Evolutionary conservation across 768 basidiomycete species (phyloP).

Genomic region (Podaxis sp.): DNA sequence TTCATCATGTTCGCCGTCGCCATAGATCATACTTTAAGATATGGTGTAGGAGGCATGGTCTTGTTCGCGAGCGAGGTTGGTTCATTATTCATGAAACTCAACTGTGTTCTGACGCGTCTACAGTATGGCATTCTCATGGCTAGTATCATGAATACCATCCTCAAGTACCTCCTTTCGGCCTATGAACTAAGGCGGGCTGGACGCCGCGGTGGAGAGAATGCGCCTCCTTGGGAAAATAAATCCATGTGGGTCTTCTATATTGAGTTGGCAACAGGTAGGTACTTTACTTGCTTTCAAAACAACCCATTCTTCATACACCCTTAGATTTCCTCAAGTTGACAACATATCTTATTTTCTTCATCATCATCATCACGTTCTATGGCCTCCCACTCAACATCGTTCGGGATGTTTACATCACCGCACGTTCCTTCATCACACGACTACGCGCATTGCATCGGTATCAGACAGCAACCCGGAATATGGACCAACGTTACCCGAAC

Average conservation of each 20-base stretch:
- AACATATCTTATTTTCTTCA: constrained; percentile 92
- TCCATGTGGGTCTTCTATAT: constrained; percentile 97
- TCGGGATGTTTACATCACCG: constrained; percentile 94
- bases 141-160: constrained; percentile 70
- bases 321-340: constrained; percentile 91
- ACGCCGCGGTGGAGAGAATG: constrained; percentile 75
- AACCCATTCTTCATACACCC: constrained; percentile 11
- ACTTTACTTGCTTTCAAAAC: background rate
- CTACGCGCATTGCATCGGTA: constrained; percentile 89
- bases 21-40: constrained; percentile 72
- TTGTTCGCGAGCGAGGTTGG: constrained; percentile 92
- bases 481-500: constrained; percentile 94
- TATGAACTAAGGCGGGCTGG: constrained; percentile 82
- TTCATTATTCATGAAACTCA: constrained; percentile 10
- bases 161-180: constrained; percentile 80
- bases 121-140: constrained; percentile 91
- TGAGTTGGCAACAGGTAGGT: constrained; percentile 83
- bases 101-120: constrained; percentile 16
- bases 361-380: constrained; percentile 90
- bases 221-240: constrained; percentile 96
- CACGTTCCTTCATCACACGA: constrained; percentile 86
- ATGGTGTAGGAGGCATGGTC: constrained; percentile 88
- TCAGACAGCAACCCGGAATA: constrained; percentile 90
- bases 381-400: constrained; percentile 96
- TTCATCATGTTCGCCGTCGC: constrained; percentile 76